A percentile compares a stretch with the other conserved stretches of the same genome.
Evolutionary conservation across 768 basidiomycete genomes (phyloP).

Genomic region (Xerocomellus chrysenteron): DNA sequence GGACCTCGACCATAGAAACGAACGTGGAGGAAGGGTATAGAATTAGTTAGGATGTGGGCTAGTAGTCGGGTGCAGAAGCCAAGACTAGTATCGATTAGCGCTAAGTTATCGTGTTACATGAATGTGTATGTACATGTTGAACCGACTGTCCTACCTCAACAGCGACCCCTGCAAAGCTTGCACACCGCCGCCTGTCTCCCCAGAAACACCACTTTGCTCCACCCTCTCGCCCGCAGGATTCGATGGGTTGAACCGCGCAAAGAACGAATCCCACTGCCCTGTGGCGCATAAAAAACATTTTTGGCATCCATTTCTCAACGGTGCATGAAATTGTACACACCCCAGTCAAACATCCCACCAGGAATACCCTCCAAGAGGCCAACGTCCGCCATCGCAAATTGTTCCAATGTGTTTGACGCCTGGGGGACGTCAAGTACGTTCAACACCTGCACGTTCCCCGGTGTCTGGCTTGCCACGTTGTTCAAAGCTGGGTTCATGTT

Average conservation of each 20-base stretch:
- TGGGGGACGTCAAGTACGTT: conserved; percentile 68
- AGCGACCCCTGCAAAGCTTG: neutral
- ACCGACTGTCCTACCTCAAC: neutral
- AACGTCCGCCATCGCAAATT: conserved; percentile 64
- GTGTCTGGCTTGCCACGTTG: conserved; percentile 33
- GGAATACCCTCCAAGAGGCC: conserved; percentile 79
- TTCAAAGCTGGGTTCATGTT: conserved; percentile 83
- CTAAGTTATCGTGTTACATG: conserved; percentile 6
- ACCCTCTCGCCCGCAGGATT: conserved; percentile 4
- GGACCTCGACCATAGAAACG: conserved; percentile 47
- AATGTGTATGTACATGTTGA: conserved; percentile 18
- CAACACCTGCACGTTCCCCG: conserved; percentile 69
- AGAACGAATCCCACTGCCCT: conserved; percentile 87
- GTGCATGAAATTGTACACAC: conserved; percentile 43
- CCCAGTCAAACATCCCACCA: conserved; percentile 86
- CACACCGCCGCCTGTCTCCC: too few relatives aligned
- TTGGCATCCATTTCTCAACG: neutral
- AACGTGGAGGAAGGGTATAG: conserved; percentile 22
- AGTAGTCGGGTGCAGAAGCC: conserved; percentile 6
- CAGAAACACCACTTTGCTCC: neutral
- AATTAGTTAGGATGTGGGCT: conserved; percentile 20
- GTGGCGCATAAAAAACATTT: conserved; percentile 2
- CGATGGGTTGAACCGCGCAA: conserved; percentile 52
- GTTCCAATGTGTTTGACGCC: conserved; percentile 54
- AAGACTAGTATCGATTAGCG: conserved; percentile 11